Percentiles rank a stretch among this genome's conserved stretches.
phyloP scores from a whole-genome alignment of 148 eudicot species.

The Fagopyrum esculentum region DNA sequence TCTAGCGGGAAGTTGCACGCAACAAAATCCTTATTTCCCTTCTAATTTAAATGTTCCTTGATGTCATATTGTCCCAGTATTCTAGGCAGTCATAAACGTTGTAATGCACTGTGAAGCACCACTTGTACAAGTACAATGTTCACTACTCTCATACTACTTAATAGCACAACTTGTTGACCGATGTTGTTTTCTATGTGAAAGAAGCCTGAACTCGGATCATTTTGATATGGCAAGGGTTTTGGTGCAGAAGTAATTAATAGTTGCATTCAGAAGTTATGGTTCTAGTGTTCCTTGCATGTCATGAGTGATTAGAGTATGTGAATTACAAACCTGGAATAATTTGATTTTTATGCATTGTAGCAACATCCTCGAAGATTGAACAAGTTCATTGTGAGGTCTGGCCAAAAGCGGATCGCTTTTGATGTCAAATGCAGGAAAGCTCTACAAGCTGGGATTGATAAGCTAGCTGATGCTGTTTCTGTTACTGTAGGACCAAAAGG shows the following conservation, averaged over 20 bases:
- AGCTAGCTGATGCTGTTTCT: conserved; percentile 96
- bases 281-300: background rate
- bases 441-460: conserved; percentile 66
- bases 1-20: background rate
- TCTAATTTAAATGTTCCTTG: too few relatives aligned
- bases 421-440: conserved; percentile 67
- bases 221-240: background rate
- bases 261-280: background rate
- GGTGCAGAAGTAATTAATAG: background rate
- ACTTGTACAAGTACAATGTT: background rate
- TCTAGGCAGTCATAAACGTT: too few relatives aligned
- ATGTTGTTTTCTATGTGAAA: background rate
- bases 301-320: background rate
- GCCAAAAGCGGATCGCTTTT: conserved; percentile 68
- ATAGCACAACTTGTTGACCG: background rate
- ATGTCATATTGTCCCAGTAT: too few relatives aligned
- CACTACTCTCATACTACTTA: too few relatives aligned
- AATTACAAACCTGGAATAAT: background rate
- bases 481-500: conserved; percentile 97
- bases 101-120: too few relatives aligned
- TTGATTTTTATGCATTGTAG: background rate
- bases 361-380: conserved; percentile 2
- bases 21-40: too few relatives aligned
- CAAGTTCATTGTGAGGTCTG: conserved; percentile 61
- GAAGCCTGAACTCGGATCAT: background rate